Base-by-base conservation (phyloP, 768 basidiomycete species). In the Hygrocybe coccinea region DNA sequence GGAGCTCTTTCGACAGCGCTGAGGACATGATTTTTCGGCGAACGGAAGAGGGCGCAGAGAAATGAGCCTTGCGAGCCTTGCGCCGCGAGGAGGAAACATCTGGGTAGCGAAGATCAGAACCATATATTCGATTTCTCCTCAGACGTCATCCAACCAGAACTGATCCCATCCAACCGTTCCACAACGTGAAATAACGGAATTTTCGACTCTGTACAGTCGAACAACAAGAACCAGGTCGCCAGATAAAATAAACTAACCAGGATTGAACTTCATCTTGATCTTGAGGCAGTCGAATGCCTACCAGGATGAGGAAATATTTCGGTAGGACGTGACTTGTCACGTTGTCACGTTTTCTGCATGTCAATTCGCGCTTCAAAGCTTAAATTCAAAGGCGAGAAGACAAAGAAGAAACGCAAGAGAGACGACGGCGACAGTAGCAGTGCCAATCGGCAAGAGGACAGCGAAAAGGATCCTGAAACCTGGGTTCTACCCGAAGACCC, bases 21-120 rank as follows among this genome's bases (percentile, higher is more conserved):
- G 95, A 92, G 61, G 91, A 93, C 97, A 99, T 97, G 66, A 98
- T 94, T 78, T 91, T 94, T 73, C 97, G 87, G 73, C 95, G 91
- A 66, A 91, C 79, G 48, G 91, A 93, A 44, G 95, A 97, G 49
- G 95, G 91, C 41, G 95, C 95, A 52, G 81, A 81, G 76, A 98
- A 97, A 83, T 99, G 97, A 63, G 89, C 89, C 85, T 97, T 97
- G 79, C 94, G 92, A 67, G 87, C 84, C 85, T 97, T 98, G 84
- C 97, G 91, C 72, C 94, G 86, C 67, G 91, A 92, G 62, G 89
- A 91, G 61, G 93, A 91, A 68, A 89, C 83, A 69, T 90, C 93
- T 94, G 56, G n/a, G 39, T 49, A 62, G 56, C 58, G 58, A 60
- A 78, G 8, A 29, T 29, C 60, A 78, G 74, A 58, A 70, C 60